A percentile compares a stretch with the other conserved stretches of the same genome.
Evolutionary conservation across 345 rosid genomes (phyloP).

Genomic region (Eucalyptus shirleyi): DNA sequence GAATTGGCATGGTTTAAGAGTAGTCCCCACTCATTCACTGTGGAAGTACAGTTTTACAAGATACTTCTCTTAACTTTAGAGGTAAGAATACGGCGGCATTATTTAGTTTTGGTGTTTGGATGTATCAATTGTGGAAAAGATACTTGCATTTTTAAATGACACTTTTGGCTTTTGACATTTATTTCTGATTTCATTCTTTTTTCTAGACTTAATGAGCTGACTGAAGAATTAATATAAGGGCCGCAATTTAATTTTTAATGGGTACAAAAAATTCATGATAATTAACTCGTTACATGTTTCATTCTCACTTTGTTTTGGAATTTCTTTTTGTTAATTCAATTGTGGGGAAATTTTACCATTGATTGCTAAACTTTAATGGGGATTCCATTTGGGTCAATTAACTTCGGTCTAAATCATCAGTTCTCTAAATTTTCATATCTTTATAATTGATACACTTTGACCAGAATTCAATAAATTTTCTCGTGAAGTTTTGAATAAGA

Average conservation of each 20-base stretch:
- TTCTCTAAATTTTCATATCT: background rate
- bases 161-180: background rate
- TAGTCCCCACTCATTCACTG: background rate
- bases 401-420: background rate
- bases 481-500: background rate
- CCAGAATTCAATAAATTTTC: background rate
- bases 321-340: background rate
- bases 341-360: background rate
- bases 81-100: background rate
- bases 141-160: background rate
- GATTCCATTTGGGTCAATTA: background rate
- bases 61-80: background rate
- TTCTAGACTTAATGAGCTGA: background rate
- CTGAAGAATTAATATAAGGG: background rate
- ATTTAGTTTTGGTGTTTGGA: background rate
- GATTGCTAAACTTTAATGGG: background rate
- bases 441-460: background rate
- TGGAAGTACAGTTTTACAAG: background rate
- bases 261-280: background rate
- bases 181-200: background rate
- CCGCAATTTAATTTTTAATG: background rate
- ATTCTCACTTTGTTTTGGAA: background rate
- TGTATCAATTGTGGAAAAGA: background rate
- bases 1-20: background rate
- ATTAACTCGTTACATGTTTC: background rate